Percentiles rank a stretch among this genome's conserved stretches.
These are phyloP conservation scores for Stylosanthes scabra DNA, from an alignment of 331 rosid species.

Conservation along the genomic window DNA sequence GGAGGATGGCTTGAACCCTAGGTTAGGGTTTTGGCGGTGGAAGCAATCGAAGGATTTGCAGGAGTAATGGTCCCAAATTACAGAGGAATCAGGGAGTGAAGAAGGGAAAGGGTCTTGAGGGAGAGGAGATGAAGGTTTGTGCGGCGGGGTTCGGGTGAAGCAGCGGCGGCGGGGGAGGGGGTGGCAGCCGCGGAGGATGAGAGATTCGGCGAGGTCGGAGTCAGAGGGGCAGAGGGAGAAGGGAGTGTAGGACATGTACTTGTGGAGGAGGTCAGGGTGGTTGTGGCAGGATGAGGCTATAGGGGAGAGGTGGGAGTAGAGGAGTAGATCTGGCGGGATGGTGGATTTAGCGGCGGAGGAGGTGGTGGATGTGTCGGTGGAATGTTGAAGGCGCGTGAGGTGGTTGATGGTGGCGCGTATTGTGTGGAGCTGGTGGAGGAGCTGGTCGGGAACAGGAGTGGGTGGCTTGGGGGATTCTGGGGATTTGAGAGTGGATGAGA, in stretches of 20 bases:
- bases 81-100: slow-evolving; percentile 61
- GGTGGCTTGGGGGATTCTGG: slow-evolving; percentile 51
- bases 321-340: slow-evolving; percentile 78
- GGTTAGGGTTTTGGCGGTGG: slow-evolving; percentile 56
- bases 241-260: slow-evolving; percentile 79
- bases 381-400: slow-evolving; percentile 81
- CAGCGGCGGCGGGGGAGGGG: slow-evolving; percentile 99
- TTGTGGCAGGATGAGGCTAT: slow-evolving; percentile 82
- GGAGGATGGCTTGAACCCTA: slow-evolving; percentile 60
- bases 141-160: slow-evolving; percentile 81
- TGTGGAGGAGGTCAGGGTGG: slow-evolving; percentile 82
- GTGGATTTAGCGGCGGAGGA: slow-evolving; percentile 27
- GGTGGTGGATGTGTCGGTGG: neutral
- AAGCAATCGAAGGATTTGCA: slow-evolving; percentile 78
- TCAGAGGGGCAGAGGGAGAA: slow-evolving; percentile 79
- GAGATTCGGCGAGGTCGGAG: slow-evolving; percentile 69
- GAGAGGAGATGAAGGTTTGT: slow-evolving; percentile 60
- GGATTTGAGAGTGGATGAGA: slow-evolving; percentile 72
- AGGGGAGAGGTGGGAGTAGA: slow-evolving; percentile 76
- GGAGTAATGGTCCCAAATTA: slow-evolving; percentile 72
- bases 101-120: slow-evolving; percentile 62
- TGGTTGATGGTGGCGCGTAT: slow-evolving; percentile 96
- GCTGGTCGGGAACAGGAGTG: slow-evolving; percentile 72
- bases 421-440: slow-evolving; percentile 82
- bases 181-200: slow-evolving; percentile 89